These are phyloP conservation scores for Aotearoamyces nothofagi DNA, from an alignment of 2,329 filamentous ascomycete species.

Conservation along the genomic window DNA sequence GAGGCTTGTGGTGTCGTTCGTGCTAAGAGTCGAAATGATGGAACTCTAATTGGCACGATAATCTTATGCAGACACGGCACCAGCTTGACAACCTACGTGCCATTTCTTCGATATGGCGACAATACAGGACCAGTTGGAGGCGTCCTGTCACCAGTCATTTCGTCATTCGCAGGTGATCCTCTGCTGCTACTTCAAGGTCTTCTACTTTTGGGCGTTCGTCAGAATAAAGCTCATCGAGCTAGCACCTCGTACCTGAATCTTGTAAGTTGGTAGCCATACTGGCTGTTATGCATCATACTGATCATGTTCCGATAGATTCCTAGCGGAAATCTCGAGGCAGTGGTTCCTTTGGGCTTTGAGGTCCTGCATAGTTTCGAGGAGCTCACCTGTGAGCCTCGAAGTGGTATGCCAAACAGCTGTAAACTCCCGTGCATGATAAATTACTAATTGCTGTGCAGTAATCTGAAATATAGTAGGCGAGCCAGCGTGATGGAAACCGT, in stretches of 20 bases:
- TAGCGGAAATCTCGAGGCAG: slow-evolving; percentile 43
- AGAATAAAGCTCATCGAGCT: slow-evolving; percentile 49
- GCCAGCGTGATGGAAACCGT: too few species aligned
- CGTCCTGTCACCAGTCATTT: slow-evolving; percentile 52
- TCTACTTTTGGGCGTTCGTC: slow-evolving; percentile 47
- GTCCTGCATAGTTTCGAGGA: slow-evolving; percentile 49
- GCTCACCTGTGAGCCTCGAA: slow-evolving; percentile 25
- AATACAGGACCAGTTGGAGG: slow-evolving; percentile 37
- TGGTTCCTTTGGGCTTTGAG: slow-evolving; percentile 45
- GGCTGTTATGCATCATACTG: slow-evolving; percentile 1
- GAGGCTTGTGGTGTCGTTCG: slow-evolving; percentile 49
- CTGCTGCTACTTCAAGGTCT: slow-evolving; percentile 42
- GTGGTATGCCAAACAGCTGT: slow-evolving; percentile 46
- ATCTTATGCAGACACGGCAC: slow-evolving; percentile 48
- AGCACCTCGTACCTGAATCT: slow-evolving; percentile 43
- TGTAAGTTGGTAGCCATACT: slow-evolving; percentile 27
- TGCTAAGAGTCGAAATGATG: slow-evolving; percentile 46
- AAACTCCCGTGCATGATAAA: too few species aligned
- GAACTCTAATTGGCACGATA: slow-evolving; percentile 45
- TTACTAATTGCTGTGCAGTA: too few species aligned
- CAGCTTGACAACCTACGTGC: slow-evolving; percentile 43
- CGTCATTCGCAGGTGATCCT: slow-evolving; percentile 30
- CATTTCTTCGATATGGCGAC: too few species aligned
- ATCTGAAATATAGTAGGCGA: too few species aligned
- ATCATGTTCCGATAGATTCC: slow-evolving; percentile 17